A percentile compares a stretch with the other conserved stretches of the same genome.
Conservation (phyloP, 176 grass and related monocot species). For the Saccharum officinarum region DNA sequence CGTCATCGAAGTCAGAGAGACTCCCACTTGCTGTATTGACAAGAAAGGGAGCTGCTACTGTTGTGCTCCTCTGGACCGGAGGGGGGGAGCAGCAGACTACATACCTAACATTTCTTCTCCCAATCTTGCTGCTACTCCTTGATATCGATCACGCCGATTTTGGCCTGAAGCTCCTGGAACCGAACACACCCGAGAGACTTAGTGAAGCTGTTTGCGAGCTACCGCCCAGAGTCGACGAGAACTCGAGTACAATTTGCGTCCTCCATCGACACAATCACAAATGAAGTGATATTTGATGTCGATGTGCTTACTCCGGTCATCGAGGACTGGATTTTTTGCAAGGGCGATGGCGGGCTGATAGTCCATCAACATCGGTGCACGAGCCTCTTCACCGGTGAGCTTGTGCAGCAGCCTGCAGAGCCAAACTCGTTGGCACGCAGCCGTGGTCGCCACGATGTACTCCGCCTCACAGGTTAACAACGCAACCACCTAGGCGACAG, state of each 20-base stretch:
- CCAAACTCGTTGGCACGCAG: not conserved
- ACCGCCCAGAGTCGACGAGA: not conserved
- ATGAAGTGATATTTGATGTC: not conserved
- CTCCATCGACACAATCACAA: not conserved
- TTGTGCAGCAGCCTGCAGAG: not conserved
- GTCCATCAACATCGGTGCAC: not conserved
- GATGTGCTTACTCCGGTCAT: not conserved
- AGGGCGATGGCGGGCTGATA: not conserved
- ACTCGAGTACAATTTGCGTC: not conserved
- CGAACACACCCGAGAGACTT: not conserved
- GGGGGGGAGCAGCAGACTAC: too few species aligned
- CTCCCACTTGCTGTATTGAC: too few species aligned
- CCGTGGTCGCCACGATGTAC: not conserved
- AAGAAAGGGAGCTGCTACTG: too few species aligned
- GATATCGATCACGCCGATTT: too few species aligned
- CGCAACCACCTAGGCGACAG: not conserved
- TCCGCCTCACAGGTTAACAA: not conserved
- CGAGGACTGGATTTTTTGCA: not conserved
- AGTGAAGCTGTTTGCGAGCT: not conserved
- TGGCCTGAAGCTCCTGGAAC: too few species aligned
- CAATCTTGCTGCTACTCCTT: too few species aligned
- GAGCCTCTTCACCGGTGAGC: not conserved
- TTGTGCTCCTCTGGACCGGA: too few species aligned
- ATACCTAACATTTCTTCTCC: too few species aligned
- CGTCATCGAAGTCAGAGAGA: too few species aligned